These are phyloP conservation scores for Guyanaporus albipodus DNA, from an alignment of 768 basidiomycete genomes.

Conservation along the genomic window DNA sequence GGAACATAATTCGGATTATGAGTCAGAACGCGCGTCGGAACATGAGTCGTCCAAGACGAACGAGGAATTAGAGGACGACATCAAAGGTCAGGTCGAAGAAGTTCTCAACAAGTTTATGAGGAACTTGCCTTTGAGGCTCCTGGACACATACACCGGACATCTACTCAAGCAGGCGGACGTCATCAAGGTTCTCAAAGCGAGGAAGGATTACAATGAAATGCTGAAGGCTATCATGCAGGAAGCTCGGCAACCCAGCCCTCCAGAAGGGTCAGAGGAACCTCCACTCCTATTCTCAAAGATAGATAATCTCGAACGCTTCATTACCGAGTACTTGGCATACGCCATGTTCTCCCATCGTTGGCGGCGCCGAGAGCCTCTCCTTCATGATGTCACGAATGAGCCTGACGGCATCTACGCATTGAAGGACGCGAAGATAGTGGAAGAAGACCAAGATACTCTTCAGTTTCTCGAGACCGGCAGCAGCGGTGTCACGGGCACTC, in stretches of 20 bases:
- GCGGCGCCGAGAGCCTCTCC: constrained; percentile 14
- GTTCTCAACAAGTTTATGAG: constrained; percentile 13
- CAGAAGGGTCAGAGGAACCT: too few relatives aligned
- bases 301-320: constrained; percentile 7
- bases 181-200: constrained; percentile 12
- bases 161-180: constrained; percentile 18
- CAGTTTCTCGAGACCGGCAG: too few relatives aligned
- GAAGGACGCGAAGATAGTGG: too few relatives aligned
- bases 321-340: constrained; percentile 20
- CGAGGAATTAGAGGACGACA: constrained; percentile 11
- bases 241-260: neutral
- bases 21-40: too few relatives aligned
- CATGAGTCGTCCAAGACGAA: neutral
- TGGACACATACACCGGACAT: constrained; percentile 25
- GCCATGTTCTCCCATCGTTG: constrained; percentile 30
- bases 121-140: constrained; percentile 23
- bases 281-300: neutral
- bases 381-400: constrained; percentile 16
- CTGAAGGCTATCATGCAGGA: constrained; percentile 7
- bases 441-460: too few relatives aligned
- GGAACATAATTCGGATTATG: neutral
- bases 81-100: constrained; percentile 11
- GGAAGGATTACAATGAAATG: constrained; percentile 9
- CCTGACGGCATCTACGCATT: constrained; percentile 15
- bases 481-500: neutral